phyloP scores from a whole-genome alignment of 108 stramenopile genomes.

The Cyclostephanos invisitatus region DNA sequence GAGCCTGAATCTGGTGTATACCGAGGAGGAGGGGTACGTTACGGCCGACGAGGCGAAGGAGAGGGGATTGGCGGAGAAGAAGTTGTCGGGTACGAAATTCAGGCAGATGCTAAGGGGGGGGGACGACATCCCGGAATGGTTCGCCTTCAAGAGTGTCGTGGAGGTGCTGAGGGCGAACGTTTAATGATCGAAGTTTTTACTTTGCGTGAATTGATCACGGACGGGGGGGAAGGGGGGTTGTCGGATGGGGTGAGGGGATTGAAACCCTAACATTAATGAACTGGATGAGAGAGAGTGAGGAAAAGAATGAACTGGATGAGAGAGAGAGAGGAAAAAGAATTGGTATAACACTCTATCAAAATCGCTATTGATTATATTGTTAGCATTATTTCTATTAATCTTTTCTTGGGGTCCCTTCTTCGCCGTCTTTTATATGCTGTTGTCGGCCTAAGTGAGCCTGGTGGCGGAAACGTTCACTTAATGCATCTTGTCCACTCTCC shows the following conservation, averaged over 20 bases:
- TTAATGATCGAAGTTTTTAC: neutral
- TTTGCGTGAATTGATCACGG: neutral
- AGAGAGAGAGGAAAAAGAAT: no score
- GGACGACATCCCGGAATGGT: constrained; percentile 99
- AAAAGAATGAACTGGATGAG: no score
- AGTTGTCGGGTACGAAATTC: constrained; percentile 98
- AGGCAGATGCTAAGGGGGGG: constrained; percentile 98
- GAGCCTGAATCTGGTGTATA: constrained; percentile 96
- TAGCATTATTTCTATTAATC: no score
- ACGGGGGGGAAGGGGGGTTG: neutral
- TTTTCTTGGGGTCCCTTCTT: no score
- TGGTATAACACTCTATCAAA: no score
- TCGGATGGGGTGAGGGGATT: neutral
- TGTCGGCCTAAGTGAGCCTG: no score
- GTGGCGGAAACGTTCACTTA: no score
- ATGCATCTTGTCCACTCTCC: no score
- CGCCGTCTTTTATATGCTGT: no score
- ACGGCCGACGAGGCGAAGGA: constrained; percentile 97
- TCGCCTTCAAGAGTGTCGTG: constrained; percentile 98
- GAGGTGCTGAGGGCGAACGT: constrained; percentile 88
- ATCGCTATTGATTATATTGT: no score
- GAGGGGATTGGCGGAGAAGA: constrained; percentile 81
- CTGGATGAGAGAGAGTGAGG: no score
- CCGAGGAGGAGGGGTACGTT: constrained; percentile 96
- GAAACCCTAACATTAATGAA: no score